These are phyloP conservation scores for Plasmopara viticola DNA, from an alignment of 352 stramenopile species.

Conservation along the genomic window DNA sequence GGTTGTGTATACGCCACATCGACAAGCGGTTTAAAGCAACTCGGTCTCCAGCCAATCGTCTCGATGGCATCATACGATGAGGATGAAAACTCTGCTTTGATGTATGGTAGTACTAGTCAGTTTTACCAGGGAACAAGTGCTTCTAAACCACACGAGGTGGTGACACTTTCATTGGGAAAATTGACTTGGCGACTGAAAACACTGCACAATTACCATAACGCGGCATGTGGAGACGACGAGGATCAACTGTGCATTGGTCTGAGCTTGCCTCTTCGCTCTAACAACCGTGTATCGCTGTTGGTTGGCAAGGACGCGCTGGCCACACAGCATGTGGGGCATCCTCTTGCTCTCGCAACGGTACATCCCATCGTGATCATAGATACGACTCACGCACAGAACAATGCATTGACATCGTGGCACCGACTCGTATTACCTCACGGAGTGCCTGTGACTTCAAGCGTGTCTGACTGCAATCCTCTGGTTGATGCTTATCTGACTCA, in stretches of 20 bases:
- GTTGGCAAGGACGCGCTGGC: constrained; percentile 26
- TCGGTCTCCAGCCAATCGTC: constrained; percentile 14
- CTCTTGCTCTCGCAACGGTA: constrained; percentile 17
- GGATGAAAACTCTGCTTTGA: constrained; percentile 15
- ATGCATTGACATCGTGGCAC: constrained; percentile 24
- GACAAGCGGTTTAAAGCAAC: constrained; percentile 14
- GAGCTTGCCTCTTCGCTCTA: constrained; percentile 24
- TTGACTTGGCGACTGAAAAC: constrained; percentile 28
- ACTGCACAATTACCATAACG: constrained; percentile 22
- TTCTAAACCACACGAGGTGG: constrained; percentile 19
- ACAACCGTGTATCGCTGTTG: constrained; percentile 18
- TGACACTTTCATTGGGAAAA: constrained; percentile 42
- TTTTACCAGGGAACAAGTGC: constrained; percentile 7
- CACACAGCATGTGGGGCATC: constrained; percentile 9
- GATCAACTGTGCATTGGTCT: constrained; percentile 28
- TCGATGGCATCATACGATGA: constrained; percentile 18
- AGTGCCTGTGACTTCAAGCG: constrained; percentile 22
- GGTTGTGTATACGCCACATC: constrained; percentile 25
- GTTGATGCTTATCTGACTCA: constrained; percentile 39
- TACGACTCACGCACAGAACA: constrained; percentile 7
- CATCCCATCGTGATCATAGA: constrained; percentile 19
- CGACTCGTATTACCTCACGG: constrained; percentile 21
- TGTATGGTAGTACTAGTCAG: constrained; percentile 22
- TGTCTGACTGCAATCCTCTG: constrained; percentile 14
- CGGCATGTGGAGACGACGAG: constrained; percentile 17